A percentile compares a stretch with the other conserved stretches of the same genome.
Evolutionary conservation across 345 rosid species (phyloP).

Genomic region (Eucalyptus virginea): DNA sequence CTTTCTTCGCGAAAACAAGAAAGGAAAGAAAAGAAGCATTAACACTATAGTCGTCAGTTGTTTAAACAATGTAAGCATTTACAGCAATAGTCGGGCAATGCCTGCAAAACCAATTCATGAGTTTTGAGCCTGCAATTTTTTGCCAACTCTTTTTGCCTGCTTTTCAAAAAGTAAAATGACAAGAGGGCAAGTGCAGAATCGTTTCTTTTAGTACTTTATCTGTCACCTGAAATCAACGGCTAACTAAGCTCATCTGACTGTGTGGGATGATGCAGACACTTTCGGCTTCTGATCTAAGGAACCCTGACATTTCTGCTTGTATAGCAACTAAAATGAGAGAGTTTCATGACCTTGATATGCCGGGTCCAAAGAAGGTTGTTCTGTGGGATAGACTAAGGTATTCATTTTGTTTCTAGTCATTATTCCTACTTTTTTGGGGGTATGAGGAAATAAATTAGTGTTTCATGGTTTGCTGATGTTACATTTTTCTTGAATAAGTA

Average conservation of each 20-base stretch:
- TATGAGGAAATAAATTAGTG: neutral
- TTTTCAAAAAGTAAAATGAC: neutral
- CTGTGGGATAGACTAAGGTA: conserved; percentile 76
- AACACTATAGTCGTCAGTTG: neutral
- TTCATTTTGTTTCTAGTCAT: neutral
- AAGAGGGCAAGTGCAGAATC: neutral
- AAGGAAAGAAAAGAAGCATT: neutral
- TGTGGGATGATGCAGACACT: conserved; percentile 40
- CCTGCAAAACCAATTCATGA: neutral
- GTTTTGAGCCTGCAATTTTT: neutral
- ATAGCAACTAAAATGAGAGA: conserved; percentile 72
- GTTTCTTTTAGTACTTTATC: neutral
- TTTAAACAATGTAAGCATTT: neutral
- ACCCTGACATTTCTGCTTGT: conserved; percentile 42
- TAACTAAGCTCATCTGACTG: neutral
- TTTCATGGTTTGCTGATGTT: neutral
- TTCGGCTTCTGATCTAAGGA: conserved; percentile 60
- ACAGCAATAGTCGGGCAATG: neutral
- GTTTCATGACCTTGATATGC: conserved; percentile 63
- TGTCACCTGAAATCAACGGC: neutral
- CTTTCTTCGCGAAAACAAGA: neutral
- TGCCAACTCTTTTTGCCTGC: neutral
- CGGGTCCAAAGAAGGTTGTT: conserved; percentile 27
- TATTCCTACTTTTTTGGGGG: neutral
- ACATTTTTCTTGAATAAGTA: neutral